Evolutionary conservation across 2,329 filamentous ascomycete species (phyloP).

Genomic region (Phialocephala sp.): DNA sequence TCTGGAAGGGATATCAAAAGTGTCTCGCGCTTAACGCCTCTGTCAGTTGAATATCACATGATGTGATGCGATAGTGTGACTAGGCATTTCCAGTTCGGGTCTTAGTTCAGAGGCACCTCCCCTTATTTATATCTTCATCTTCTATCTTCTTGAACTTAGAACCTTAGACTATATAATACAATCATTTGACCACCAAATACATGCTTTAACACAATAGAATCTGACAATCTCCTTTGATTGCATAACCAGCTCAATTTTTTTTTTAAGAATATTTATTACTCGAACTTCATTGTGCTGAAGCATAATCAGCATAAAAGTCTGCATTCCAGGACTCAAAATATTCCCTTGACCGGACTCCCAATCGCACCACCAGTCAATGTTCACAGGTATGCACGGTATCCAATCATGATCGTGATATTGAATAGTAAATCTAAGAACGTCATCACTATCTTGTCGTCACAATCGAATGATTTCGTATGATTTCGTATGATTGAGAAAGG

Average conservation of each 20-base stretch:
- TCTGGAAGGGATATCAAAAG: slow-evolving; percentile 8
- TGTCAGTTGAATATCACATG: no score
- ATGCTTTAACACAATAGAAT: no score
- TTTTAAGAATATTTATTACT: neutral
- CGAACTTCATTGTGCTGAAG: neutral
- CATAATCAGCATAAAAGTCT: slow-evolving; percentile 10
- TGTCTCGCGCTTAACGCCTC: slow-evolving; percentile 2
- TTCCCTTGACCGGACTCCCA: neutral
- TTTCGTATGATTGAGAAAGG: neutral
- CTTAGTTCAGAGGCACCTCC: no score
- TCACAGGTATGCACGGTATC: neutral
- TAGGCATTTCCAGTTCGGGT: no score
- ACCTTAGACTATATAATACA: no score
- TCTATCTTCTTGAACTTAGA: no score
- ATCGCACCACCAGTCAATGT: neutral
- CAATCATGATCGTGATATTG: neutral
- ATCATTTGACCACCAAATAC: no score
- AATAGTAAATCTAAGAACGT: neutral
- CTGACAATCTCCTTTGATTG: neutral
- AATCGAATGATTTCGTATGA: slow-evolving; percentile 7
- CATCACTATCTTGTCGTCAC: slow-evolving; percentile 5
- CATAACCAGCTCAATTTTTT: neutral
- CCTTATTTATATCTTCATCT: no score
- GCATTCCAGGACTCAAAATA: slow-evolving; percentile 1
- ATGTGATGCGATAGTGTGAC: no score